Evolutionary conservation across 192 early-diverging fungal species (phyloP), one percentile per base, ranked within the genome.

Genomic region (Coemansia erecta): DNA sequence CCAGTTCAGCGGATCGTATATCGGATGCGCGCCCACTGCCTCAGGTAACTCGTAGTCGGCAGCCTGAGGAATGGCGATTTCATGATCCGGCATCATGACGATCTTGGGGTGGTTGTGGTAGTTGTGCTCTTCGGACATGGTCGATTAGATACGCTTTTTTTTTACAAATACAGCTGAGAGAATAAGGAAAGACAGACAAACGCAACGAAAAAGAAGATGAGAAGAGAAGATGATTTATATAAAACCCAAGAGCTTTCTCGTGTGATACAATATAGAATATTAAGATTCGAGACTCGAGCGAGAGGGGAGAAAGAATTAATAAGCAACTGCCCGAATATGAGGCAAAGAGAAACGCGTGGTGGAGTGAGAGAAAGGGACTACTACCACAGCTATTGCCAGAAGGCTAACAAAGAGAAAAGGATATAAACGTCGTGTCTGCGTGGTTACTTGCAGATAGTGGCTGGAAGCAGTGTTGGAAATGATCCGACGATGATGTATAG

Each of bases 1-100:
- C 79, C 76, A 79, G 63, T 79, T 79, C 41, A 61, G 48, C n/a
- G 76, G 76, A 28, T 79, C 76, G 44, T 66, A 72, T 26, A 63
- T 53, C 37, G 76, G 63, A 31, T 78, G 75, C 26, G 55, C 26
- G 48, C 49, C 66, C 50, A 63, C 45, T 12, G 45, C 42, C 19
- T 62, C 62, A 8, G 60, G 43, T 2, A 79, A 31, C 63, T 79
- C 76, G 57, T 69, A 79, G 66, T 79, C 76, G 17, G 70, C 76
- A 1, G 61, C 61, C 59, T 63, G 58, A 21, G 66, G 53, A 9
- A 79, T 66, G 28, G 65, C 51, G 11, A 79, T 58, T 50, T 79
- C 70, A 50, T 79, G 76, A 26, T 68, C 68, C 3, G 67, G 63
- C 26, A 60, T 56, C 61, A 51, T 54, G 33, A 54, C 53, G 9